phyloP scores from a whole-genome alignment of 352 stramenopile genomes.

The Phytophthora constricta region DNA sequence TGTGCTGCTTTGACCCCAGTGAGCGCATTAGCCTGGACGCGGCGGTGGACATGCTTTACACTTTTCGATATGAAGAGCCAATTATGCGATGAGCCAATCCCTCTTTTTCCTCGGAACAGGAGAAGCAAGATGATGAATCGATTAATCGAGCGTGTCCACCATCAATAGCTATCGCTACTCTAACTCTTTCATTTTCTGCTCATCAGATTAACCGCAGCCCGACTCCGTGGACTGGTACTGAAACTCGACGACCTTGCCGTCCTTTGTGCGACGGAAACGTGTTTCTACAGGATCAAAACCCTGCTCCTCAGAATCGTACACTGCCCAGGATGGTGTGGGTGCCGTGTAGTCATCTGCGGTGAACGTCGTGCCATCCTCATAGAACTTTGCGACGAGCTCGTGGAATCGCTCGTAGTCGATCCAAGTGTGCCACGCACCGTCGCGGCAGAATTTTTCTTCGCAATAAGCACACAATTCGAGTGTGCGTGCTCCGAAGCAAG shows the following conservation, averaged over 20 bases:
- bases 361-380: slow-evolving; percentile 89
- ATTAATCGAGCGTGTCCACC: too few relatives aligned
- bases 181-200: slow-evolving; percentile 13
- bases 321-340: slow-evolving; percentile 94
- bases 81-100: neutral
- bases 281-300: slow-evolving; percentile 98
- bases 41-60: slow-evolving; percentile 34
- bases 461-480: slow-evolving; percentile 96
- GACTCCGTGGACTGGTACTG: slow-evolving; percentile 86
- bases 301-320: slow-evolving; percentile 95
- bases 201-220: slow-evolving; percentile 67
- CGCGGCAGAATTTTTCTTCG: slow-evolving; percentile 89
- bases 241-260: slow-evolving; percentile 88
- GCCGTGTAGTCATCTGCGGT: slow-evolving; percentile 95
- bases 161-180: neutral
- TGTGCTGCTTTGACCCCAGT: slow-evolving; percentile 32
- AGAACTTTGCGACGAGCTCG: slow-evolving; percentile 83
- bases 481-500: slow-evolving; percentile 96
- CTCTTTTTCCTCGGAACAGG: too few relatives aligned
- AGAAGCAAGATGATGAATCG: slow-evolving; percentile 3
- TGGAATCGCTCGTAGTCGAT: slow-evolving; percentile 99
- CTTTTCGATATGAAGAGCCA: slow-evolving; percentile 22
- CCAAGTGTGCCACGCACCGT: slow-evolving; percentile 98
- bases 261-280: slow-evolving; percentile 86
- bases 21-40: slow-evolving; percentile 28